Evolutionary conservation across 139 green algal genomes (phyloP).

Genomic region (Eudorina sp.): DNA sequence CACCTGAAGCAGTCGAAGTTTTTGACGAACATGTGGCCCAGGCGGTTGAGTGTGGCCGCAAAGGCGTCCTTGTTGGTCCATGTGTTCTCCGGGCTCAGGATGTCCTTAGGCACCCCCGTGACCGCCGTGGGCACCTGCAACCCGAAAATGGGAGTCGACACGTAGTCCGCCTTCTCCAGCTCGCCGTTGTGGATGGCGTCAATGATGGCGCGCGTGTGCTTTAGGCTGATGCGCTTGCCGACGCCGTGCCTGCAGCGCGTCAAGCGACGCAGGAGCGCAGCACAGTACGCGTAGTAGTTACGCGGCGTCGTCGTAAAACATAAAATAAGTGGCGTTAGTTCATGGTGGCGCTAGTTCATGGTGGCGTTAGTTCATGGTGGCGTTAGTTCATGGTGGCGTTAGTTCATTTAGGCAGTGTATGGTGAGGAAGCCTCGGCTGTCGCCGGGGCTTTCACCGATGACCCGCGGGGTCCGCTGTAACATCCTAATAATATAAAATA

Average conservation of each 20-base stretch:
- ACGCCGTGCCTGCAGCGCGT: slow-evolving; percentile 82
- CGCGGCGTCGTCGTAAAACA: too few relatives aligned
- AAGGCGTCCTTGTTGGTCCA: slow-evolving; percentile 82
- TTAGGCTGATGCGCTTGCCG: slow-evolving; percentile 91
- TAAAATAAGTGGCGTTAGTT: too few relatives aligned
- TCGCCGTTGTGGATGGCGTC: slow-evolving; percentile 95
- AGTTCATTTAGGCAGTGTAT: too few relatives aligned
- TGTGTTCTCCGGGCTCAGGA: slow-evolving; percentile 77
- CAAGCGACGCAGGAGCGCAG: too few relatives aligned
- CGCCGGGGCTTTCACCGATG: too few relatives aligned
- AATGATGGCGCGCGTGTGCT: slow-evolving; percentile 95
- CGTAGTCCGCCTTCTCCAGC: slow-evolving; percentile 73
- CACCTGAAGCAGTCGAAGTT: slow-evolving; percentile 52
- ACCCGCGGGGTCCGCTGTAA: too few relatives aligned
- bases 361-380: too few relatives aligned
- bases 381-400: too few relatives aligned
- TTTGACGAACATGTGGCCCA: slow-evolving; percentile 74
- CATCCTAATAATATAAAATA: too few relatives aligned
- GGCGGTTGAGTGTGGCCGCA: slow-evolving; percentile 70
- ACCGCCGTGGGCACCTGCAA: slow-evolving; percentile 78
- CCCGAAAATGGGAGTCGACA: slow-evolving; percentile 85
- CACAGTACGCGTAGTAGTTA: too few relatives aligned
- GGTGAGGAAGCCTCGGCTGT: too few relatives aligned
- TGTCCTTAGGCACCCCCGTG: slow-evolving; percentile 76
- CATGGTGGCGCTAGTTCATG: too few relatives aligned